phyloP scores from a whole-genome alignment of 148 eudicot species.

The Camellia lanceoleosa region DNA sequence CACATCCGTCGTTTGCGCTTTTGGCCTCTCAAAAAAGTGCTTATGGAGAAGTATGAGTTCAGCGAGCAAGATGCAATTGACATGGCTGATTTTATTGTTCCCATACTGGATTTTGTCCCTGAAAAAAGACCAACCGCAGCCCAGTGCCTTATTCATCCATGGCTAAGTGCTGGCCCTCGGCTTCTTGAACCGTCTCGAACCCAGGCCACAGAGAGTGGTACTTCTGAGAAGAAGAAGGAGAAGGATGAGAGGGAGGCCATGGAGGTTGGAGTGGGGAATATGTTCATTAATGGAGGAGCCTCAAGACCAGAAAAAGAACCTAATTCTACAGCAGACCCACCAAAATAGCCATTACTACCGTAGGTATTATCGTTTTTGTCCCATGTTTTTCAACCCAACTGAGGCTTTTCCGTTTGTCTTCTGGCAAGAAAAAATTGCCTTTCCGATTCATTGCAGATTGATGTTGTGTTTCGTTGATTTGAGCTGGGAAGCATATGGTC shows the following conservation, averaged over 20 bases:
- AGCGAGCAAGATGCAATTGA: constrained; percentile 72
- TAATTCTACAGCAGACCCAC: constrained; percentile 11
- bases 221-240: constrained; percentile 36
- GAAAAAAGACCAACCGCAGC: constrained; percentile 91
- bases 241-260: constrained; percentile 61
- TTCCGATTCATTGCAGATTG: background rate
- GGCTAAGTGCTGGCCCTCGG: constrained; percentile 58
- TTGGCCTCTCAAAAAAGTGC: constrained; percentile 84
- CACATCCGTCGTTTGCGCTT: constrained; percentile 71
- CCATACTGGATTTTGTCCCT: constrained; percentile 78
- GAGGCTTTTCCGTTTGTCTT: background rate
- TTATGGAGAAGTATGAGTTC: constrained; percentile 70
- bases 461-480: constrained; percentile 1
- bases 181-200: constrained; percentile 37
- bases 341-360: constrained; percentile 17
- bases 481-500: constrained; percentile 2
- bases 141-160: constrained; percentile 77
- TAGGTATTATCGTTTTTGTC: background rate
- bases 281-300: constrained; percentile 46
- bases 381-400: constrained; percentile 9
- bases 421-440: background rate
- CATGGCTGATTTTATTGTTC: constrained; percentile 71
- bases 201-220: constrained; percentile 18
- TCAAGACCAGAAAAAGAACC: constrained; percentile 26
- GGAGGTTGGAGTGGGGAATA: constrained; percentile 63